Evolutionary conservation across 352 stramenopile genomes (phyloP), one percentile per base, ranked within the genome.

Genomic region (Phytophthora idaei): DNA sequence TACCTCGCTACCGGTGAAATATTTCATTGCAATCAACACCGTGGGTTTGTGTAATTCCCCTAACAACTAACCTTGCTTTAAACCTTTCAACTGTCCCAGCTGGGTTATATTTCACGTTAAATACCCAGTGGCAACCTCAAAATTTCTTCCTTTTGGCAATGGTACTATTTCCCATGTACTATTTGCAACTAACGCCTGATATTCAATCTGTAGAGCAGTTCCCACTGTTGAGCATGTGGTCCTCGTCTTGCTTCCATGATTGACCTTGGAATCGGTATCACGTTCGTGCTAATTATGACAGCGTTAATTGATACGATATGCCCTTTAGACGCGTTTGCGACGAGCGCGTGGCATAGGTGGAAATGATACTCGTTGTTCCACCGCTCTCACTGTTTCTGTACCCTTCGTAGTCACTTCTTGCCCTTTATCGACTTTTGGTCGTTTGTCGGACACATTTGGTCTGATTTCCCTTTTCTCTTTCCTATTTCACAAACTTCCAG

Each of bases 21-120:
- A 62, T 37, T 17, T 47, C 31, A 54, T 53, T 31, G 7, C 39
- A n/a, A n/a, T 54, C 42, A 14, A 54, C 21, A 34, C 55, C 29
- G 11, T 61, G 5, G 7, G 28, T 28, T 53, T n/a, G 55, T 15
- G 44, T 54, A 37, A 53, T 61, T 27, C 44, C 55, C 17, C 31
- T 34, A 36, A 61, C 31, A 34, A 45, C 55, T 27, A 53, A 37
- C 11, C 31, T 44, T 15, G 17, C 29, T 14, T 47, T 36, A 61
- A 52, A 61, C 11, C 17, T 25, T 0, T 52, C 44, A 34, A 61
- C 17, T 4, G 15, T 27, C 14, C 10, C 36, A 42, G 5, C 36
- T 11, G 36, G 36, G 11, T 15, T 42, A n/a, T 15, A 15, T 42
- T n/a, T 42, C 12, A 42, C 36, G 12, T 42, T 3, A 42, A 42